phyloP scores from a whole-genome alignment of 2,329 filamentous ascomycete species.

The Fusarium proliferatum region DNA sequence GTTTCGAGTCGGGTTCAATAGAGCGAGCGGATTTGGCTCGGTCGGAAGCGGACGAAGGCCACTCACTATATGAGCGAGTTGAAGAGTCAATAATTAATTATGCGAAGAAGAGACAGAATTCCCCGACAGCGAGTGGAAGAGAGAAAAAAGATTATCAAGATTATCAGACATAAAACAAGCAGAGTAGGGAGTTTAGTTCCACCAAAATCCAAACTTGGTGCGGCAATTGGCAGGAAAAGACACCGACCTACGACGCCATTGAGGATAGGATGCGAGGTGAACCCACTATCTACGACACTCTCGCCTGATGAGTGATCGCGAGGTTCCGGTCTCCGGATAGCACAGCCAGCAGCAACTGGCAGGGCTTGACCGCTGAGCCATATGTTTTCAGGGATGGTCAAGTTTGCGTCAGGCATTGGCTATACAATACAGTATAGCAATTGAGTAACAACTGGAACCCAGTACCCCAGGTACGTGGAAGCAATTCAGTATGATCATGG shows the following conservation, averaged over 20 bases:
- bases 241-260: slow-evolving; percentile 13
- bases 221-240: slow-evolving; percentile 36
- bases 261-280: slow-evolving; percentile 18
- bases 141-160: slow-evolving; percentile 29
- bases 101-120: not conserved
- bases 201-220: slow-evolving; percentile 26
- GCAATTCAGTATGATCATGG: not conserved
- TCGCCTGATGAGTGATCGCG: slow-evolving; percentile 36
- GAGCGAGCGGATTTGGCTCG: slow-evolving; percentile 38
- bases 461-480: not conserved
- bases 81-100: not conserved
- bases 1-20: slow-evolving; percentile 32
- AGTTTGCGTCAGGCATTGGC: not conserved
- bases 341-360: slow-evolving; percentile 34
- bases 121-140: not conserved
- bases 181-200: slow-evolving; percentile 12
- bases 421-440: not conserved
- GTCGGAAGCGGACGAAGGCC: slow-evolving; percentile 20
- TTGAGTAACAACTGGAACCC: not conserved
- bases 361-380: slow-evolving; percentile 18
- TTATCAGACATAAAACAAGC: slow-evolving; percentile 28
- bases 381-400: slow-evolving; percentile 3
- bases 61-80: not conserved
- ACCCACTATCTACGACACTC: slow-evolving; percentile 34
- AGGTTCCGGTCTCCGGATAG: slow-evolving; percentile 44